A percentile compares a stretch with the other conserved stretches of the same genome.
These are phyloP conservation scores for Cercophora newfieldiana DNA, from an alignment of 495 filamentous ascomycete species.

Conservation along the genomic window DNA sequence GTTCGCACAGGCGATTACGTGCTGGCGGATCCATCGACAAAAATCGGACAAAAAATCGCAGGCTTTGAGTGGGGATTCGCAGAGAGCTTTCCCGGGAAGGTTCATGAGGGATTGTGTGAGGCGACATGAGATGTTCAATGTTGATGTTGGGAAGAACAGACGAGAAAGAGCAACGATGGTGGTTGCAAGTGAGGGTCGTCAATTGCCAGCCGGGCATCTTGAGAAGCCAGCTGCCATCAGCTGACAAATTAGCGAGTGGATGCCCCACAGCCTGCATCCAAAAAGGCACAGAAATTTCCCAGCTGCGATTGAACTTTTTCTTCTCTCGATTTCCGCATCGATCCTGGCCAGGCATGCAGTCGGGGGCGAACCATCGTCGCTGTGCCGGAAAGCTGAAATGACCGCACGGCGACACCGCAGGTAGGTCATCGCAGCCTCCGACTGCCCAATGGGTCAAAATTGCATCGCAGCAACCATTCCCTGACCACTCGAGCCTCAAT, in stretches of 20 bases:
- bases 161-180: no score
- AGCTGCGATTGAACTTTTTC: no score
- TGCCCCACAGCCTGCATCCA: no score
- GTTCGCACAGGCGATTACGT: not conserved
- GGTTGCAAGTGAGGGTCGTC: no score
- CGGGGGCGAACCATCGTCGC: not conserved
- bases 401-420: not conserved
- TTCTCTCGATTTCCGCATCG: no score
- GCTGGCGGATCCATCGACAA: not conserved
- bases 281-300: no score
- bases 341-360: no score
- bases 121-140: not conserved
- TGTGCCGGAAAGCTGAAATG: not conserved
- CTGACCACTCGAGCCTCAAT: slow-evolving; percentile 40
- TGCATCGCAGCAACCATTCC: slow-evolving; percentile 42
- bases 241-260: not conserved
- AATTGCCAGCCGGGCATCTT: no score
- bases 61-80: not conserved
- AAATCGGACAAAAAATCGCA: not conserved
- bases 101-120: slow-evolving; percentile 1
- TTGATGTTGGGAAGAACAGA: not conserved
- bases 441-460: not conserved
- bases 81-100: not conserved
- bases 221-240: not conserved
- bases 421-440: not conserved